phyloP scores from a whole-genome alignment of 192 early-diverging fungal genomes.

The Linnemannia schmuckeri region DNA sequence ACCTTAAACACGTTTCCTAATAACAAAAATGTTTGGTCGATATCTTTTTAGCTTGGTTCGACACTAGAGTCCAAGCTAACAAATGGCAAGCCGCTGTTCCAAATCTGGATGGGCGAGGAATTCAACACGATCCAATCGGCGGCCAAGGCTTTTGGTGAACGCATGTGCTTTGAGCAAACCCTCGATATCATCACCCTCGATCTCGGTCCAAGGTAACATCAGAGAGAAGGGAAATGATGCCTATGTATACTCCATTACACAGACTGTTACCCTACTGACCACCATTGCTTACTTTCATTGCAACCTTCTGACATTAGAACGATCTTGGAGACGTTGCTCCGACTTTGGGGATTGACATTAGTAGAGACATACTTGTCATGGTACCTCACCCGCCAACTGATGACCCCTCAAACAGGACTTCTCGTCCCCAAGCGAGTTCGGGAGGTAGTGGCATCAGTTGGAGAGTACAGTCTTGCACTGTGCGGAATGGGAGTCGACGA shows the following conservation, averaged over 20 bases:
- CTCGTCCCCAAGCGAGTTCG: constrained; percentile 54
- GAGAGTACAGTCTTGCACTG: constrained; percentile 62
- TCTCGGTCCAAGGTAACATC: constrained; percentile 14
- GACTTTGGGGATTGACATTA: constrained; percentile 61
- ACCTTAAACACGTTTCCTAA: background rate
- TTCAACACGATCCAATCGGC: constrained; percentile 74
- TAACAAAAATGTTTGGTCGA: background rate
- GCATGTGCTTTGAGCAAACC: constrained; percentile 71
- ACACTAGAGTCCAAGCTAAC: constrained; percentile 63
- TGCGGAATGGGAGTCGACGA: constrained; percentile 71
- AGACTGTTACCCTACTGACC: background rate
- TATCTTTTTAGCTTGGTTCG: constrained; percentile 47
- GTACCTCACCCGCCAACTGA: constrained; percentile 61
- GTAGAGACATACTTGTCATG: constrained; percentile 66
- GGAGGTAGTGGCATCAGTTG: constrained; percentile 62
- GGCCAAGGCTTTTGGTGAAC: constrained; percentile 73
- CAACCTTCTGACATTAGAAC: background rate
- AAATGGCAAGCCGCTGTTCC: constrained; percentile 65
- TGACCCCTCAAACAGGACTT: constrained; percentile 58
- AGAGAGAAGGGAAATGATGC: background rate
- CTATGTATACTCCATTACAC: background rate
- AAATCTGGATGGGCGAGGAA: constrained; percentile 82
- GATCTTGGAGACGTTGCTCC: constrained; percentile 55
- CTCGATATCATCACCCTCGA: constrained; percentile 33
- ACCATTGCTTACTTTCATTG: background rate